Evolutionary conservation across 169 alveolate genomes (phyloP).

Genomic region (Plasmodium vivax): DNA sequence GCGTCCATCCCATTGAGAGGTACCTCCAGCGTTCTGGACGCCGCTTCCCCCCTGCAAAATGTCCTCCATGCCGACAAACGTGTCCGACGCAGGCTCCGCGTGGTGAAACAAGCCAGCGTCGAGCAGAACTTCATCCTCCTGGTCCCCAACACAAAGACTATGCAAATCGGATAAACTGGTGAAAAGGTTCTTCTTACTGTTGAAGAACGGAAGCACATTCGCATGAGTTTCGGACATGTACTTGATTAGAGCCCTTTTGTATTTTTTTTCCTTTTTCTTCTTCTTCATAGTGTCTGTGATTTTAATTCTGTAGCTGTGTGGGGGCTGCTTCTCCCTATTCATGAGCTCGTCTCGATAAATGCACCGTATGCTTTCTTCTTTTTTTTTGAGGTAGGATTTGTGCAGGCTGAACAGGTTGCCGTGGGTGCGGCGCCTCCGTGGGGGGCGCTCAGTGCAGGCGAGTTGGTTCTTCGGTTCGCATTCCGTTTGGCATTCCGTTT

Average conservation of each 20-base stretch:
- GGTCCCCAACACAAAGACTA: constrained; percentile 1
- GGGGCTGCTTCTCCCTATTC: not conserved
- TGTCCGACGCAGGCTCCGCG: not conserved
- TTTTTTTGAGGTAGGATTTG: constrained; percentile 46
- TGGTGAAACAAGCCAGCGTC: constrained; percentile 7
- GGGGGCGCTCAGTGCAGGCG: not conserved
- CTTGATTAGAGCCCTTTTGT: constrained; percentile 15
- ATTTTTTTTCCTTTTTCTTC: constrained; percentile 11
- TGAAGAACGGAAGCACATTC: constrained; percentile 11
- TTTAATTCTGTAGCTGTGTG: constrained; percentile 3
- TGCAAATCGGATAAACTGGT: constrained; percentile 8
- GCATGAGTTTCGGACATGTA: constrained; percentile 31
- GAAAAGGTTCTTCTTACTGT: not conserved
- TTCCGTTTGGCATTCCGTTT: not conserved
- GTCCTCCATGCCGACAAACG: not conserved
- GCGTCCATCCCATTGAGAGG: no score
- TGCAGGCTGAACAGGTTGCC: constrained; percentile 24
- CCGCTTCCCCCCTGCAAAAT: not conserved
- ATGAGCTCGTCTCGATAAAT: not conserved
- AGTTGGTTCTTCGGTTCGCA: not conserved
- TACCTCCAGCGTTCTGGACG: not conserved
- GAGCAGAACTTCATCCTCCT: not conserved
- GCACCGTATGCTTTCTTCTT: constrained; percentile 3
- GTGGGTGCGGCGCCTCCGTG: not conserved
- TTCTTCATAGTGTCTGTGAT: constrained; percentile 21